These are phyloP conservation scores for Hygrophorus pudorinus DNA, from an alignment of 768 basidiomycete species.

Conservation along the genomic window DNA sequence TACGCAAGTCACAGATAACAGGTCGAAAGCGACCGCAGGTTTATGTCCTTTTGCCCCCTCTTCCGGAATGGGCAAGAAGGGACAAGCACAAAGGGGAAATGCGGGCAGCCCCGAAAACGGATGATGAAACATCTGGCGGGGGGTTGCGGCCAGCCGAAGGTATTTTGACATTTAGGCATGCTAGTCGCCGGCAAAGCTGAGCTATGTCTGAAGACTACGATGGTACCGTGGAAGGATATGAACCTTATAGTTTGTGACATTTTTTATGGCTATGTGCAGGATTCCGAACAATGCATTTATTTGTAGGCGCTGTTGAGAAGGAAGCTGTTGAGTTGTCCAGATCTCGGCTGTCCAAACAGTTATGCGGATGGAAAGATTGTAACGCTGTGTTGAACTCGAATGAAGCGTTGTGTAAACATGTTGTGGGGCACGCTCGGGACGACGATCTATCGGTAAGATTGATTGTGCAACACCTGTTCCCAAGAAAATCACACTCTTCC, in stretches of 20 bases:
- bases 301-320: conserved; percentile 33
- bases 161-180: background rate
- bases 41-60: conserved; percentile 18
- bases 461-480: background rate
- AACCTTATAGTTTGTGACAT: conserved; percentile 4
- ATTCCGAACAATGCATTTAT: background rate
- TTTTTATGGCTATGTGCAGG: conserved; percentile 2
- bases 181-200: conserved; percentile 1
- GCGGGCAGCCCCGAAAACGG: background rate
- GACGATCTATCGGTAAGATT: conserved; percentile 7
- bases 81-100: conserved; percentile 4
- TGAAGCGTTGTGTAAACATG: conserved; percentile 39
- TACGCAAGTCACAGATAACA: background rate
- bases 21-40: background rate
- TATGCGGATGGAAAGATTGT: conserved; percentile 56
- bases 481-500: background rate
- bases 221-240: background rate
- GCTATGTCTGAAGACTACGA: background rate
- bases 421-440: conserved; percentile 27
- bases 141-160: background rate
- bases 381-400: conserved; percentile 43
- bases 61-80: conserved; percentile 19
- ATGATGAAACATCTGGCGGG: background rate
- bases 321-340: conserved; percentile 38
- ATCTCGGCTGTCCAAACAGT: conserved; percentile 33